Conservation (phyloP, 2,329 filamentous ascomycete species). For the Exophiala mesophila region DNA sequence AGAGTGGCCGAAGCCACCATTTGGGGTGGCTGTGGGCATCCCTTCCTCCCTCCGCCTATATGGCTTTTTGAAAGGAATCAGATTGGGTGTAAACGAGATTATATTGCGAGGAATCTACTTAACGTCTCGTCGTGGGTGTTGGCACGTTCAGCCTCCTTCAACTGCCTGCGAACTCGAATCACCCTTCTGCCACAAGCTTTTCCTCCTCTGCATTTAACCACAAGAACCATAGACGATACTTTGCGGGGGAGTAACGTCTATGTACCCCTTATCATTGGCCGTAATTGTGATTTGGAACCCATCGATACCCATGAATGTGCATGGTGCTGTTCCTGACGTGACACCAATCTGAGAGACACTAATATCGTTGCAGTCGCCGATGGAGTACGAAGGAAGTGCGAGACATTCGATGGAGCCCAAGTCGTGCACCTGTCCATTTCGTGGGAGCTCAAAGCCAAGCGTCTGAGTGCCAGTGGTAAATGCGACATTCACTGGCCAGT, state of each 20-base stretch:
- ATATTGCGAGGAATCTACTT: too few species aligned
- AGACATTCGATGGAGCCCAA: slow-evolving; percentile 3
- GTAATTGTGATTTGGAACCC: slow-evolving; percentile 2
- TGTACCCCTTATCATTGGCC: slow-evolving; percentile 3
- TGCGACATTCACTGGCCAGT: slow-evolving; percentile 2
- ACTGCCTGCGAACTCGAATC: too few species aligned
- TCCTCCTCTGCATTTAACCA: slow-evolving; percentile 4
- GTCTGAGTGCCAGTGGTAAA: slow-evolving; percentile 1
- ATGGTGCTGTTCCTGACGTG: slow-evolving; percentile 2
- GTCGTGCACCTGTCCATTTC: slow-evolving; percentile 1
- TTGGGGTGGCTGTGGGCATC: too few species aligned
- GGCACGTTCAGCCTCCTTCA: too few species aligned
- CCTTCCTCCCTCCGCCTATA: too few species aligned
- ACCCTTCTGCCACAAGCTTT: too few species aligned
- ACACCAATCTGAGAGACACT: slow-evolving; percentile 2
- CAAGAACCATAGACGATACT: slow-evolving; percentile 2
- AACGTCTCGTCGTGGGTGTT: too few species aligned
- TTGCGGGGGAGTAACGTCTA: slow-evolving; percentile 2
- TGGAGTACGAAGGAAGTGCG: slow-evolving; percentile 4
- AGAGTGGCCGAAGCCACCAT: too few species aligned
- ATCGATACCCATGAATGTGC: slow-evolving; percentile 3
- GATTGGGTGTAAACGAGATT: too few species aligned
- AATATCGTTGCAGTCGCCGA: slow-evolving; percentile 3
- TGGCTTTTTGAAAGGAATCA: too few species aligned
- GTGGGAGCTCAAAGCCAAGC: slow-evolving; percentile 4